phyloP scores from a whole-genome alignment of 2,329 filamentous ascomycete species.

The Berkeleyomyces basicola region DNA sequence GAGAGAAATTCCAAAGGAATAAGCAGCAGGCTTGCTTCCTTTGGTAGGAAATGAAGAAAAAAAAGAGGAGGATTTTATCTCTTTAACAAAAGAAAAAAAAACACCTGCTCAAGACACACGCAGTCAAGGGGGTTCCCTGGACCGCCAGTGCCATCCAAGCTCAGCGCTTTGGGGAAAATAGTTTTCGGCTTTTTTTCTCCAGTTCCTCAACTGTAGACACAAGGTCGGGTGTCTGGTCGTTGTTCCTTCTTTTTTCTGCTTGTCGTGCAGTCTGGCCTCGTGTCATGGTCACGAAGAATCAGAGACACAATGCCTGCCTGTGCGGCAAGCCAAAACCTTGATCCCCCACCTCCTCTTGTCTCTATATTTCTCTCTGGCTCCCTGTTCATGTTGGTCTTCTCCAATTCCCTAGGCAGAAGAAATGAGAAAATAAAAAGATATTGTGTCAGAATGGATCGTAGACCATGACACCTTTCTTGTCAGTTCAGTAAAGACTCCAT shows the following conservation, averaged over 20 bases:
- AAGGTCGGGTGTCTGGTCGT: neutral
- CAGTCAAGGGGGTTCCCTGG: neutral
- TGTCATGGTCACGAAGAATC: neutral
- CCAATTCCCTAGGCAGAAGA: neutral
- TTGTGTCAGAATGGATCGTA: neutral
- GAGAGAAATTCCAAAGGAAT: too few relatives aligned
- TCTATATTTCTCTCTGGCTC: neutral
- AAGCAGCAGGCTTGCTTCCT: too few relatives aligned
- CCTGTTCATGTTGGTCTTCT: neutral
- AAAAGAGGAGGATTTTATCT: neutral
- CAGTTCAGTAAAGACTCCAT: constrained; percentile 19
- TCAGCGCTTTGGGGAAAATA: neutral
- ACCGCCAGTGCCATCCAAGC: neutral
- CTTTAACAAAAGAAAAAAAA: neutral
- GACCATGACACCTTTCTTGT: neutral
- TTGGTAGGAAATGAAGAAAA: too few relatives aligned
- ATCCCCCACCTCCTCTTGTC: neutral
- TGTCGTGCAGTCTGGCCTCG: neutral
- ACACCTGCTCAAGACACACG: neutral
- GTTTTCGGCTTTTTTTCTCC: constrained; percentile 4
- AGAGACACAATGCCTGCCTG: neutral
- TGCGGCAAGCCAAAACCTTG: neutral
- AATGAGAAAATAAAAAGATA: neutral
- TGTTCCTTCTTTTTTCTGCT: neutral
- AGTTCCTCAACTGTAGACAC: neutral